Conservation (phyloP, 2,329 filamentous ascomycete species). For the Alternaria sp. region DNA sequence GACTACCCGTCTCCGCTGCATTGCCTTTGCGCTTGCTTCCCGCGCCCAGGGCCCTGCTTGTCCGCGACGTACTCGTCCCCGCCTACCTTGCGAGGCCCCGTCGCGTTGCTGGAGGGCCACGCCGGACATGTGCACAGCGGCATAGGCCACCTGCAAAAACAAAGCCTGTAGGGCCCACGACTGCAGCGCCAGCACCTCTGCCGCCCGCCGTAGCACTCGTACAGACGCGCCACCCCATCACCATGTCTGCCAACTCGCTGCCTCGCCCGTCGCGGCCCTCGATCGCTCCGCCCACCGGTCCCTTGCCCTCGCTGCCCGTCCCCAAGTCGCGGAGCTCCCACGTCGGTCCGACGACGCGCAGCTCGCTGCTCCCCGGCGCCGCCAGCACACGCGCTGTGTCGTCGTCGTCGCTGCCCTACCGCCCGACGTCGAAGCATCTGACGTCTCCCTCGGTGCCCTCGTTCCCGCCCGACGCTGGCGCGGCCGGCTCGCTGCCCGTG, state of each 20-base stretch:
- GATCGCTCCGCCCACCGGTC: conserved; percentile 72
- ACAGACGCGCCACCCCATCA: conserved; percentile 14
- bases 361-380: conserved; percentile 39
- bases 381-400: conserved; percentile 38
- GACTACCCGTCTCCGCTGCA: conserved; percentile 8
- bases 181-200: conserved; percentile 12
- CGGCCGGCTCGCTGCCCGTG: conserved; percentile 32
- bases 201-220: conserved; percentile 9
- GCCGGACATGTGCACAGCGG: conserved; percentile 36
- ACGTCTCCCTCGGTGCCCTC: conserved; percentile 56
- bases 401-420: conserved; percentile 40
- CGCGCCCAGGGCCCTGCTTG: conserved; percentile 18
- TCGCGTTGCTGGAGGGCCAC: conserved; percentile 11
- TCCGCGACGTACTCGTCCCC: conserved; percentile 10
- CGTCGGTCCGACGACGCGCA: conserved; percentile 34
- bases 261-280: conserved; percentile 68
- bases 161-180: conserved; percentile 18
- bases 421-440: conserved; percentile 33
- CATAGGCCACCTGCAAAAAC: conserved; percentile 22
- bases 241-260: conserved; percentile 63
- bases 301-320: conserved; percentile 76
- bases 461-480: conserved; percentile 51
- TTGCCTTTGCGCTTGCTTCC: conserved; percentile 13
- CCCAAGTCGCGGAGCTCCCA: conserved; percentile 70
- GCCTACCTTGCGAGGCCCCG: not conserved